These are phyloP conservation scores for Achaetomiella virescens DNA, from an alignment of 495 filamentous ascomycete species.

Conservation along the genomic window DNA sequence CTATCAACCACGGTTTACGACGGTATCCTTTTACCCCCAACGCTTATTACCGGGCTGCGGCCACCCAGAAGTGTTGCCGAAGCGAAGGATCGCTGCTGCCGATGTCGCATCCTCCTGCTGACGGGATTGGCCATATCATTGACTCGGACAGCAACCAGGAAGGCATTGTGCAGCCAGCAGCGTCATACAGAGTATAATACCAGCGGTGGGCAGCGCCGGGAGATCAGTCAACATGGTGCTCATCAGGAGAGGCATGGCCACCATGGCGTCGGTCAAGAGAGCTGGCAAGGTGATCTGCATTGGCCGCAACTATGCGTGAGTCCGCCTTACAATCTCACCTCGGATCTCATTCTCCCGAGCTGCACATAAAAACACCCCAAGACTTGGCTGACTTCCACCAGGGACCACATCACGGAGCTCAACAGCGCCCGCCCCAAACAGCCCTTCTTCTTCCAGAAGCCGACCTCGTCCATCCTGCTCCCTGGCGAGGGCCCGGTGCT, in stretches of 20 bases:
- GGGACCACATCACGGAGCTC: conserved; percentile 91
- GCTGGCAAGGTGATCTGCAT: conserved; percentile 92
- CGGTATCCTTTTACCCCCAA: not conserved
- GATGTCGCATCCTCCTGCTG: conserved; percentile 1
- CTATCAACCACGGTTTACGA: not conserved
- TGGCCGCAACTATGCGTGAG: conserved; percentile 94
- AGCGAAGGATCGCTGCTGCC: not conserved
- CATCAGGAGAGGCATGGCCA: conserved; percentile 41
- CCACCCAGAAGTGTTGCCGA: conserved; percentile 4
- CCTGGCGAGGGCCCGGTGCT: conserved; percentile 77
- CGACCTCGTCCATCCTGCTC: conserved; percentile 70
- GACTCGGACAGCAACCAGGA: not conserved
- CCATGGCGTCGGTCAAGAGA: conserved; percentile 58
- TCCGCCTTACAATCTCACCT: conserved; percentile 13
- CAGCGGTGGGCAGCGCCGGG: not conserved
- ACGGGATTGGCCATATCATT: conserved; percentile 5
- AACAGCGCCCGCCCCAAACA: conserved; percentile 78
- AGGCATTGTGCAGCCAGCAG: not conserved
- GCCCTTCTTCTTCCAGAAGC: conserved; percentile 99
- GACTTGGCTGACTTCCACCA: conserved; percentile 32
- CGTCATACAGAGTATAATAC: not conserved
- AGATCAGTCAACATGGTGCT: conserved; percentile 29
- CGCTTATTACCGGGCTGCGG: not conserved
- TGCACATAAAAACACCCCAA: not conserved
- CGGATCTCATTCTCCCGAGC: not conserved